Evolutionary conservation across 163 green algal species (phyloP), one percentile per base, ranked within the genome.

Genomic region (Smithsoniella earleae): DNA sequence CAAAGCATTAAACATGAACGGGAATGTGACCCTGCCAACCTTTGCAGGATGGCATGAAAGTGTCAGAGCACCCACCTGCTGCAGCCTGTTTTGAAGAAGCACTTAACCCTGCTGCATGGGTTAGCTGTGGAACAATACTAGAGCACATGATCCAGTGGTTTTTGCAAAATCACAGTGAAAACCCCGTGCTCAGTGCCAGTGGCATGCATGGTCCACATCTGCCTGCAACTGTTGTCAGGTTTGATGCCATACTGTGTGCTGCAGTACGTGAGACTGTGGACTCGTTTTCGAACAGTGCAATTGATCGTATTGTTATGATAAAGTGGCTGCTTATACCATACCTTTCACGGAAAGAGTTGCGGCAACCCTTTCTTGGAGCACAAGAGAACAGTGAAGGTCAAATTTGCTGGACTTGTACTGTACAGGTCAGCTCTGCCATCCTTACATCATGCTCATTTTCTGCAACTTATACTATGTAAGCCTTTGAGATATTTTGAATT

Each of bases 261-360:
- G 43, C 58, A 43, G 58, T 69, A 13, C 58, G 58, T n/a, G 58
- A 36, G 22, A n/a, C 58, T 10, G 58, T 69, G 58, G 27, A 40
- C n/a, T 43, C 27, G 27, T 25, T 13, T 13, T 20, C 49, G 27
- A 3, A 25, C 58, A 34, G 58, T 38, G 34, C 1, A 20, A 33
- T 34, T 69, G 58, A 69, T 13, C 25, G n/a, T 10, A 31, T 69
- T 33, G 58, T 33, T 8, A 69, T 38, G 58, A 31, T 69, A 4
- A 69, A 38, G 58, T 69, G 58, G 58, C 58, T 69, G 8, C 58
- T 69, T 5, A 8, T 69, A 6, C 58, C 58, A 13, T 69, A 43
- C 58, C 58, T 43, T 18, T 45, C 27, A 16, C 58, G 58, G 6
- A 69, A 69, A 31, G 58, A 69, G 30, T 43, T 69, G n/a, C 27